Base-by-base conservation (phyloP, 2,329 filamentous ascomycete genomes). In the Colletotrichum tofieldiae region DNA sequence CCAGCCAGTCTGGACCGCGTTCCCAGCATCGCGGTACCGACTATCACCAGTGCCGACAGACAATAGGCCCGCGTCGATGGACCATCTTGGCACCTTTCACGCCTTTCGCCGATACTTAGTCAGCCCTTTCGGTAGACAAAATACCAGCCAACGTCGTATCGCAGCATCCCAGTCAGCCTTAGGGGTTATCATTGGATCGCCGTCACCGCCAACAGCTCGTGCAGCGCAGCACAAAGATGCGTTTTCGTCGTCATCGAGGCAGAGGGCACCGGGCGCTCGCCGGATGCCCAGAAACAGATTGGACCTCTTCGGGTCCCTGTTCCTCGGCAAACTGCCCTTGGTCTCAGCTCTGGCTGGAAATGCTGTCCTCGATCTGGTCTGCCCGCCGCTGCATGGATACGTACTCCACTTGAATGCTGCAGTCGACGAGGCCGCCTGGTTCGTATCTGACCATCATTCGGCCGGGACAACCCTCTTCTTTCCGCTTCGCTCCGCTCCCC, bases 261-360 rank as follows among this genome's bases (percentile, higher is more conserved):
- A 47, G 23, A 35, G 6, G 11, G 37, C 32, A 23, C 41, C 37
- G 29, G 52, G 55, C 56, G 8, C 43, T 39, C 14, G 18, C 29
- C 20, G 20, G 43, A 20, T 1, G 39, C 9, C 26, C 43, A 14
- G 43, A 56, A 39, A 39, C 35, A 39, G 32, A 7, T 12, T 14
- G 20, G 23, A 12, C 43, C 7, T n/a, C n/a, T 39, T 35, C 20
- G 26, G 3, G 32, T 5, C 26, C 8, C 16, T 67, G 26, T 47
- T 26, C 32, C 35, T 56, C 37, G 11, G 32, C 47, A 20, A n/a
- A 47, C 29, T 23, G 14, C 23, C 35, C 58, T 41, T 39, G 55
- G 1, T 49, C 49, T 56, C 56, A 51, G 68, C 56, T 71, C 61
- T 56, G 26, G 64, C 63, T 62, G 49, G 65, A 56, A 20, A 56